Evolutionary conservation across 2,329 filamentous ascomycete species (phyloP), one percentile per base, ranked within the genome.

Genomic region (Aquanectria penicillioides): DNA sequence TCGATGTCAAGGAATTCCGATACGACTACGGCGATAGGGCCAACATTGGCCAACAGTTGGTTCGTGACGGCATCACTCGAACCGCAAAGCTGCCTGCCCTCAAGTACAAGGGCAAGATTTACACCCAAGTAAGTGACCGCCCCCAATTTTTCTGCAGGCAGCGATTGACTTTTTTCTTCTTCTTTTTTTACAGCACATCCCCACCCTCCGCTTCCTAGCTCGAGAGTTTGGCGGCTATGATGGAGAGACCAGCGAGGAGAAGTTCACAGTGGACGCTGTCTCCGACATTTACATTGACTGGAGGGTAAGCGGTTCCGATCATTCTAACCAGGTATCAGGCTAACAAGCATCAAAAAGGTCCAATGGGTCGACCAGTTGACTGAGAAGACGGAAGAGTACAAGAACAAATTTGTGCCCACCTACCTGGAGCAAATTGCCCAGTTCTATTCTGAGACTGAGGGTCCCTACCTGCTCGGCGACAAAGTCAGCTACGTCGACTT

Each of bases 241-340:
- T 15, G 76, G 76, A 8, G 67, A 70, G 2, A 74, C 74, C 2
- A 76, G 63, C 34, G 59, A 65, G 3, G 76, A 78, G 18, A 78
- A 77, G 52, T 77, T 73, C 33, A 15, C 73, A 3, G 69, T 77
- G 0, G 76, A 78, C 55, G 66, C 70, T 2, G 74, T 77, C 1
- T 56, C 75, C 2, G 76, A 78, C 26, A 58, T 77, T 10, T 78
- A 78, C 25, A 69, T 74, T 7, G 76, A 78, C 34, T 78, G 76
- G 76, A 69, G 76, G 37, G 76, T 77, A 59, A 67, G 73, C 23
- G 22, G 8, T 18, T 2, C 7, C 10, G 6, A 10, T 20, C 2
- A 5, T 1, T 9, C 1, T 6, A 2, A 4, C 0, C 1, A 12
- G 9, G 6, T 1, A 13, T 3, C 0, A 26, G 9, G 2, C 46